Evolutionary conservation across 495 filamentous ascomycete genomes (phyloP).

Genomic region (Penicillium arizonense): DNA sequence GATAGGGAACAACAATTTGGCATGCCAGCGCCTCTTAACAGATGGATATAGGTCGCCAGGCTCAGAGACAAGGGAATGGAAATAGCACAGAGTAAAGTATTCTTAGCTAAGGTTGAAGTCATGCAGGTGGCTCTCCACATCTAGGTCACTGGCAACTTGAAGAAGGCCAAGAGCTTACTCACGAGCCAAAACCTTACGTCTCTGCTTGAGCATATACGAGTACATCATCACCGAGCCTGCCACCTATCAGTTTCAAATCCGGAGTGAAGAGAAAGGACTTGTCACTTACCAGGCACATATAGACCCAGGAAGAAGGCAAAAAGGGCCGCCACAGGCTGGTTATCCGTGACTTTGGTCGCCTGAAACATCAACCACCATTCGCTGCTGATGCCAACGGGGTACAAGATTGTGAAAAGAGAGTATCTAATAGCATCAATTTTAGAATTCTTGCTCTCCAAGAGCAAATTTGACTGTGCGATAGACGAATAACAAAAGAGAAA

Average conservation of each 20-base stretch:
- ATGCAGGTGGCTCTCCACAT: too few species aligned
- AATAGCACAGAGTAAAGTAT: too few species aligned
- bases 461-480: too few species aligned
- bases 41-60: too few species aligned
- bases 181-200: conserved; percentile 51
- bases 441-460: background rate
- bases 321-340: conserved; percentile 19
- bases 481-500: too few species aligned
- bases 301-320: conserved; percentile 52
- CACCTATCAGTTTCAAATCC: conserved; percentile 12
- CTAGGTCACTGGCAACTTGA: too few species aligned
- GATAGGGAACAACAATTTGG: too few species aligned
- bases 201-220: conserved; percentile 77
- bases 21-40: too few species aligned
- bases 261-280: conserved; percentile 4
- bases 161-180: background rate
- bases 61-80: too few species aligned
- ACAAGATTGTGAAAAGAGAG: conserved; percentile 51
- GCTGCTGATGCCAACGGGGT: conserved; percentile 52
- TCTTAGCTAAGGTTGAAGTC: too few species aligned
- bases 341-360: conserved; percentile 25
- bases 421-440: conserved; percentile 30
- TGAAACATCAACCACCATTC: conserved; percentile 51
- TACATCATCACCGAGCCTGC: conserved; percentile 74
- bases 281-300: conserved; percentile 68